Evolutionary conservation across 176 grass and related monocot species (phyloP).

Genomic region (Zea luxurians): DNA sequence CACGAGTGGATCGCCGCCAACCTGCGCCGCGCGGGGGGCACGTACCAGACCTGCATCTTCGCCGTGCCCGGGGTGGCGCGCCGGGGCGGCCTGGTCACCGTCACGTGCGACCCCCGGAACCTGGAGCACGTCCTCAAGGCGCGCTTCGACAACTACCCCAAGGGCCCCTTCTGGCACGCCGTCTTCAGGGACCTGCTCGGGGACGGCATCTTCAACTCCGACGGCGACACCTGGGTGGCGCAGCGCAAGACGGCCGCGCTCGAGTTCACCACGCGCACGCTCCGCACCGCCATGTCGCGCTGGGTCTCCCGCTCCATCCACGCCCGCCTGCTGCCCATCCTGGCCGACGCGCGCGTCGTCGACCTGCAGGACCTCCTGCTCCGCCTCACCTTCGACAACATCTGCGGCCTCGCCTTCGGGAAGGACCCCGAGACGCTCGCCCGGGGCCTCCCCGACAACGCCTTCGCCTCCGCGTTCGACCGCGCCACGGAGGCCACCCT

Average conservation of each 20-base stretch:
- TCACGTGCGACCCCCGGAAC: constrained; percentile 82
- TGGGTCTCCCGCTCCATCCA: constrained; percentile 93
- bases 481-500: constrained; percentile 90
- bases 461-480: constrained; percentile 79
- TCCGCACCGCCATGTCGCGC: constrained; percentile 84
- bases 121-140: constrained; percentile 91
- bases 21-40: constrained; percentile 55
- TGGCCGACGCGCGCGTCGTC: constrained; percentile 49
- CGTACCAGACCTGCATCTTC: constrained; percentile 95
- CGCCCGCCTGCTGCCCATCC: constrained; percentile 67
- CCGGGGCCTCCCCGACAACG: constrained; percentile 72
- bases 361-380: constrained; percentile 94
- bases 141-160: constrained; percentile 94
- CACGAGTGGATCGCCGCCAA: constrained; percentile 92
- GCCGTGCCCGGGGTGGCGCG: constrained; percentile 63
- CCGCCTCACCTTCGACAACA: constrained; percentile 95
- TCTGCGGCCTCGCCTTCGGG: constrained; percentile 88
- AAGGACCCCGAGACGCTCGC: constrained; percentile 93
- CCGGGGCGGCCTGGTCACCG: constrained; percentile 68
- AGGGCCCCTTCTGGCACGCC: constrained; percentile 91
- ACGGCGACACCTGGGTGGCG: constrained; percentile 82
- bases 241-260: constrained; percentile 93
- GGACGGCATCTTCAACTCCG: constrained; percentile 98
- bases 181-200: constrained; percentile 90
- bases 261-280: constrained; percentile 92